Percentiles rank a stretch among this genome's conserved stretches.
These are phyloP conservation scores for Trichophyton verrucosum DNA, from an alignment of 2,329 filamentous ascomycete genomes.

Conservation along the genomic window DNA sequence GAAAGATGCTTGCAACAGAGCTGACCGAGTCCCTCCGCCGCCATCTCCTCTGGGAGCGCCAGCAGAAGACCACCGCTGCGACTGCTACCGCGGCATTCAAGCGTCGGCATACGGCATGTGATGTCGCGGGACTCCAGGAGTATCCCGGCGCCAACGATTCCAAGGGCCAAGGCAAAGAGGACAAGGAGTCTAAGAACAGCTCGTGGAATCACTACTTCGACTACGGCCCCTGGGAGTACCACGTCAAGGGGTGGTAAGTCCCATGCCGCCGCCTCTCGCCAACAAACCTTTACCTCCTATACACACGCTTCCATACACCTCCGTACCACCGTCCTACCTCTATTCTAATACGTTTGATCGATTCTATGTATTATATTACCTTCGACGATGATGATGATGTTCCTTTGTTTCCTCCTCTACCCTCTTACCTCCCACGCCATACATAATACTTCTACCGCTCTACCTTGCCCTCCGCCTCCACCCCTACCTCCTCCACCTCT, in stretches of 20 bases:
- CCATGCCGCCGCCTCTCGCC: neutral
- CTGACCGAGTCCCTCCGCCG: constrained; percentile 84
- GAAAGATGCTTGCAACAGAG: constrained; percentile 93
- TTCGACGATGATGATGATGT: constrained; percentile 4
- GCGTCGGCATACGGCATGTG: constrained; percentile 78
- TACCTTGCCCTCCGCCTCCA: too few relatives aligned
- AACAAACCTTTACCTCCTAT: neutral
- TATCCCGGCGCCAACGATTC: constrained; percentile 51
- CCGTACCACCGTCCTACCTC: neutral
- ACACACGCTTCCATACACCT: neutral
- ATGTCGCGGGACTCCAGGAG: constrained; percentile 77
- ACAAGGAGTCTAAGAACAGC: constrained; percentile 52
- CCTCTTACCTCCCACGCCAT: neutral
- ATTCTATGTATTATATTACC: constrained; percentile 2
- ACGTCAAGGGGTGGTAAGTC: constrained; percentile 68
- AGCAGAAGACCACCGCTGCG: constrained; percentile 76
- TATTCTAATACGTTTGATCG: neutral
- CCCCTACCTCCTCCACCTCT: neutral
- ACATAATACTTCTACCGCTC: neutral
- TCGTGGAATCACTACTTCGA: constrained; percentile 82
- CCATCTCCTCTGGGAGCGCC: constrained; percentile 86
- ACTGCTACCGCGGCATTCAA: constrained; percentile 62
- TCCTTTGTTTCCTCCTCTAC: neutral
- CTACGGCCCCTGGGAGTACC: constrained; percentile 70
- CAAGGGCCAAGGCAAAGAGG: constrained; percentile 40